These are phyloP conservation scores for Termitomyces eurrhizus DNA, from an alignment of 768 basidiomycete genomes.

Conservation along the genomic window DNA sequence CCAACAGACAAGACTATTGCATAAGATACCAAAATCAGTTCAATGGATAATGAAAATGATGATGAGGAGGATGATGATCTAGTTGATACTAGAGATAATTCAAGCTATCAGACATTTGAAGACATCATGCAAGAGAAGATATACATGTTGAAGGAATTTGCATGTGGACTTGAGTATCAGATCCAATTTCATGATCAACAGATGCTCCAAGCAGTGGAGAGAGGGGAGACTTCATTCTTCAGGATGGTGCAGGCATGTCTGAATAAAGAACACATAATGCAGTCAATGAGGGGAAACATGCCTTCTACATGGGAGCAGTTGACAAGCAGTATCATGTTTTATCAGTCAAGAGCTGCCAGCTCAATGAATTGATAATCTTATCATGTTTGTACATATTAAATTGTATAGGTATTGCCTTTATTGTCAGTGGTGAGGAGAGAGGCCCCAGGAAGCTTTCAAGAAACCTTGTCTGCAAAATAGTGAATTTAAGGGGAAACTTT, in stretches of 20 bases:
- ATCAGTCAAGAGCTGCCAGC: background rate
- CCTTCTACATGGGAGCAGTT: background rate
- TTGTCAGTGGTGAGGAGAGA: too few relatives aligned
- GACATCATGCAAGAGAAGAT: background rate
- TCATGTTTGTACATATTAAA: background rate
- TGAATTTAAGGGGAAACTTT: too few relatives aligned
- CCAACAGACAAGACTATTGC: background rate
- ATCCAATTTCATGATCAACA: background rate
- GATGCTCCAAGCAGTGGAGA: constrained; percentile 1
- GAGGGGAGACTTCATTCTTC: background rate
- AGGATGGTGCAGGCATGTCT: background rate
- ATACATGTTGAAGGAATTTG: background rate
- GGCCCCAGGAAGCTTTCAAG: too few relatives aligned
- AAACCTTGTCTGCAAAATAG: too few relatives aligned
- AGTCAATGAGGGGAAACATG: background rate
- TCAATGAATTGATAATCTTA: background rate
- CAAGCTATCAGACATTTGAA: background rate
- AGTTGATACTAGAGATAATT: background rate
- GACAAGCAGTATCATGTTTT: constrained; percentile 2
- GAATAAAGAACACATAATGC: background rate
- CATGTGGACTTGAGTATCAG: background rate
- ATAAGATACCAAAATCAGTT: background rate
- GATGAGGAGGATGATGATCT: background rate
- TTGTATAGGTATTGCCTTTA: background rate
- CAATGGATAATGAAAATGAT: background rate